A percentile compares a stretch with the other conserved stretches of the same genome.
Evolutionary conservation across 106 monocot species (phyloP).

Genomic region (Acanthochlamys bracteata): DNA sequence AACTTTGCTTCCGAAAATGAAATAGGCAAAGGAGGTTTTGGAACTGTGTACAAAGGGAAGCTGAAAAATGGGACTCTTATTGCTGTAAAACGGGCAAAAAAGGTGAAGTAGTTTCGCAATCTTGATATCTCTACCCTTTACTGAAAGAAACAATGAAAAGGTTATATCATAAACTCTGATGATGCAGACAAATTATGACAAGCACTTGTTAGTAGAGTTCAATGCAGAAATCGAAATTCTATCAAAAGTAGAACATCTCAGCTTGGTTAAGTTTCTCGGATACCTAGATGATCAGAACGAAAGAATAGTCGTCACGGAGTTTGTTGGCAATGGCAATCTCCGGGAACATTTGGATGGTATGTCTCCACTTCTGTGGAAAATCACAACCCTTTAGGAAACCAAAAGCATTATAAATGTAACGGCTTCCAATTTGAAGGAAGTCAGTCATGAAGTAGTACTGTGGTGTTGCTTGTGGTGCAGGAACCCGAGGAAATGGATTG

Average conservation of each 20-base stretch:
- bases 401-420: too few relatives aligned
- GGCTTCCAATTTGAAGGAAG: too few relatives aligned
- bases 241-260: slow-evolving; percentile 50
- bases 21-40: slow-evolving; percentile 50
- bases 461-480: slow-evolving; percentile 17
- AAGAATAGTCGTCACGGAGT: slow-evolving; percentile 37
- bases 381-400: too few relatives aligned
- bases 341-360: slow-evolving; percentile 53
- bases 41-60: slow-evolving; percentile 43
- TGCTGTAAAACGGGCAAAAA: slow-evolving; percentile 49
- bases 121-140: too few relatives aligned
- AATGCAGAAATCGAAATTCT: slow-evolving; percentile 47
- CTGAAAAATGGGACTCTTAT: slow-evolving; percentile 41
- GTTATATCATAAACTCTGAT: neutral
- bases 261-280: slow-evolving; percentile 50
- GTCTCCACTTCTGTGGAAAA: neutral
- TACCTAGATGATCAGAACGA: slow-evolving; percentile 40
- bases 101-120: slow-evolving; percentile 14
- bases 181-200: slow-evolving; percentile 29
- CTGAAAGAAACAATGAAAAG: too few relatives aligned
- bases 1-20: slow-evolving; percentile 27
- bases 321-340: slow-evolving; percentile 52
- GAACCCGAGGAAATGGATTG: slow-evolving; percentile 24
- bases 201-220: slow-evolving; percentile 32
- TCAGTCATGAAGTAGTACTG: too few relatives aligned